Conservation (phyloP, 2,329 filamentous ascomycete species). For the Fragosphaeria purpurea region DNA sequence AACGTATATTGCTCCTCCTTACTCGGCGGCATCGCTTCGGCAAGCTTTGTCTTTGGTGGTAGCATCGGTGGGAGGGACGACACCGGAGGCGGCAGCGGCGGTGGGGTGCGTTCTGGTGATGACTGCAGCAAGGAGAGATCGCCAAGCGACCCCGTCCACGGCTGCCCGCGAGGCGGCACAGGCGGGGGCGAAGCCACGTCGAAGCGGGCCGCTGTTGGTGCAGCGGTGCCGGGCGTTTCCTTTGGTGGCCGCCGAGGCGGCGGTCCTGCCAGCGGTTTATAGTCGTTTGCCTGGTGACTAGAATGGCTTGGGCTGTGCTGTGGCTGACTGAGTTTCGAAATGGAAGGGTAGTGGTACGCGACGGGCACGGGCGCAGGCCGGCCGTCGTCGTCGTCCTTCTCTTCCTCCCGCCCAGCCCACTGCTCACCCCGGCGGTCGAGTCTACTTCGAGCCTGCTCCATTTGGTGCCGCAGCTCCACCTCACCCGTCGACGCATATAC, state of each 20-base stretch:
- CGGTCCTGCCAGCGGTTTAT: no score
- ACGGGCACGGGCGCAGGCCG: constrained; percentile 10
- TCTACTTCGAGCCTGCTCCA: constrained; percentile 36
- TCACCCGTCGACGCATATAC: no score
- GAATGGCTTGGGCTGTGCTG: no score
- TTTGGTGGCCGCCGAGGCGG: no score
- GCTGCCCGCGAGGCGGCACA: no score
- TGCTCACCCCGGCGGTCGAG: no score
- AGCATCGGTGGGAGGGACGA: no score
- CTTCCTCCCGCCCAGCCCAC: constrained; percentile 11
- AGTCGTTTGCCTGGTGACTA: no score
- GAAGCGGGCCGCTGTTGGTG: no score
- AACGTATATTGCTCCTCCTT: constrained; percentile 61
- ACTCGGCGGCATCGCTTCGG: neutral
- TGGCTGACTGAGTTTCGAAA: constrained; percentile 17
- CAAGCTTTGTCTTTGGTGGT: no score
- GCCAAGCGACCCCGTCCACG: neutral
- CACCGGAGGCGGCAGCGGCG: constrained; percentile 19
- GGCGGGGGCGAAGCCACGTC: neutral
- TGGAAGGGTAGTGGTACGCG: constrained; percentile 47
- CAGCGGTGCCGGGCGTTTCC: no score
- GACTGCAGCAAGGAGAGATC: constrained; percentile 2
- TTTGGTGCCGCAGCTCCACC: constrained; percentile 15
- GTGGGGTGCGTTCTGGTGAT: neutral
- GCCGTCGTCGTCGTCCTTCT: constrained; percentile 16